Percentiles rank a stretch among this genome's conserved stretches.
Evolutionary conservation across 225 moss, liverwort and hornwort species (phyloP).

Genomic region (Physcomitrium patens): DNA sequence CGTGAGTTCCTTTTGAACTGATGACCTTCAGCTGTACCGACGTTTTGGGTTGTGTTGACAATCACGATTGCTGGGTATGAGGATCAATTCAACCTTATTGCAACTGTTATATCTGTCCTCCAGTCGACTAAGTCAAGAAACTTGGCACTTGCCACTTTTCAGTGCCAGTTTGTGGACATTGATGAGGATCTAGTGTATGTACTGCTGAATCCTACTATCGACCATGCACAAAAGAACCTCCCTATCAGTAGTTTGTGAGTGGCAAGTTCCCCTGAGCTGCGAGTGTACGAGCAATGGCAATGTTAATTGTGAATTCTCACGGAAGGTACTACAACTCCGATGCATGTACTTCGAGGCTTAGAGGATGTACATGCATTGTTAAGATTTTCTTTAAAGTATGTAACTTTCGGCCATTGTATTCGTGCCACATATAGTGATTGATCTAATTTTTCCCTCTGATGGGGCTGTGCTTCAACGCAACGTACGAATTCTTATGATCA

Average conservation of each 20-base stretch:
- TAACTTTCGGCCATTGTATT: neutral
- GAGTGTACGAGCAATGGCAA: slow-evolving; percentile 15
- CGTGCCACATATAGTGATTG: neutral
- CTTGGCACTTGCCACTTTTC: slow-evolving; percentile 33
- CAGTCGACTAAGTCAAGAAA: slow-evolving; percentile 21
- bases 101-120: slow-evolving; percentile 26
- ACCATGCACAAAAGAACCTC: slow-evolving; percentile 97
- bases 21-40: neutral
- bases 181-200: slow-evolving; percentile 96
- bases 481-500: slow-evolving; percentile 41
- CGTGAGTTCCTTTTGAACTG: slow-evolving; percentile 43
- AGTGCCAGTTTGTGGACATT: slow-evolving; percentile 89
- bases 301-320: neutral
- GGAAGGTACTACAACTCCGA: neutral
- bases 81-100: slow-evolving; percentile 2
- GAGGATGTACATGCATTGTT: slow-evolving; percentile 9
- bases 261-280: slow-evolving; percentile 58
- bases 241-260: slow-evolving; percentile 95
- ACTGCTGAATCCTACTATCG: slow-evolving; percentile 89
- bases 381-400: neutral
- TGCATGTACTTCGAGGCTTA: neutral
- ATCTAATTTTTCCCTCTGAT: slow-evolving; percentile 66
- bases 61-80: neutral
- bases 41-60: neutral
- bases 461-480: slow-evolving; percentile 97